Evolutionary conservation across 2,329 filamentous ascomycete species (phyloP).

Genomic region (Penicillium sp.): DNA sequence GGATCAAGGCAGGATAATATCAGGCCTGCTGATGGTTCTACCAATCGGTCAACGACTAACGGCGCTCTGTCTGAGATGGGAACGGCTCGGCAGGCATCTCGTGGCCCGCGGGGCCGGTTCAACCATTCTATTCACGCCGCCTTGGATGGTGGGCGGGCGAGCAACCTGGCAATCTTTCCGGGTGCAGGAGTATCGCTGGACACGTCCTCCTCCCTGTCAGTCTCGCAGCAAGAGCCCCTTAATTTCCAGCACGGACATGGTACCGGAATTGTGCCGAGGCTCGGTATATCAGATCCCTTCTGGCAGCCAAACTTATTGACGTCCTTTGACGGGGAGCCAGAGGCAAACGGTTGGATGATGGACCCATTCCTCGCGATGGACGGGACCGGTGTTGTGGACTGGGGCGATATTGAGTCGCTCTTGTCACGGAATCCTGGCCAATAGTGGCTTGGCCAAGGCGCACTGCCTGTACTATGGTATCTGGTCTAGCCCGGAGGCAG

Average conservation of each 20-base stretch:
- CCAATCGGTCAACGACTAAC: not conserved
- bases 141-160: no score
- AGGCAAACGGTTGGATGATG: constrained; percentile 5
- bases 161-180: no score
- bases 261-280: not conserved
- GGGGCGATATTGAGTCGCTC: constrained; percentile 7
- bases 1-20: constrained; percentile 2
- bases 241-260: constrained; percentile 1
- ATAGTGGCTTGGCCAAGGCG: not conserved
- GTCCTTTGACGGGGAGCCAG: constrained; percentile 5
- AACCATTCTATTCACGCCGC: no score
- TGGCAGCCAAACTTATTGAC: constrained; percentile 5
- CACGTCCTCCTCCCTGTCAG: no score
- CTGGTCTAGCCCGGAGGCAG: not conserved
- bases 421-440: constrained; percentile 3
- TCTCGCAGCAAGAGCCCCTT: no score
- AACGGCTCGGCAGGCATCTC: no score
- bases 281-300: constrained; percentile 4
- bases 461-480: not conserved
- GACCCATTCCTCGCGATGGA: constrained; percentile 6
- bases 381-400: constrained; percentile 3
- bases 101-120: no score
- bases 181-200: no score
- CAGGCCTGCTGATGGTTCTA: not conserved
- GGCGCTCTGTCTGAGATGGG: not conserved